Conservation (phyloP, 140 eudicot species). For the Anethum foeniculum region DNA sequence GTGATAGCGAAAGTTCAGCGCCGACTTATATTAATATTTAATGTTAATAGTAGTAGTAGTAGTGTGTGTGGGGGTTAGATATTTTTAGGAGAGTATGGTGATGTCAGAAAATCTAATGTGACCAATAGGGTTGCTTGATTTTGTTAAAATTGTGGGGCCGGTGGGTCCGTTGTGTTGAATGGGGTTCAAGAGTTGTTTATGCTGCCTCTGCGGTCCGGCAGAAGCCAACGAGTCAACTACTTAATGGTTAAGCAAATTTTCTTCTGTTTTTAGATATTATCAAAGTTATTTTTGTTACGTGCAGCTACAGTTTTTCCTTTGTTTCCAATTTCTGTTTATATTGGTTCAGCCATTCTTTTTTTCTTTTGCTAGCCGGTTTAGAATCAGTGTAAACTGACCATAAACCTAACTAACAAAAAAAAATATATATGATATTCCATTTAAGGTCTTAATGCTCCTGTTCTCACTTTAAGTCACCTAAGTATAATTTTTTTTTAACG, state of each 20-base stretch:
- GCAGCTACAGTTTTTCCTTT: too few relatives aligned
- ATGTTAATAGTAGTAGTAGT: background rate
- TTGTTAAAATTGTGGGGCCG: background rate
- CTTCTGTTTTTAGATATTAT: background rate
- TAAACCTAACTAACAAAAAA: too few relatives aligned
- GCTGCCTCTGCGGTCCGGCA: background rate
- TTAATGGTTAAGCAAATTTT: background rate
- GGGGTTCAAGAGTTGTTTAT: background rate
- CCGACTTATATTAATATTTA: background rate
- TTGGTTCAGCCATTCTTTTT: too few relatives aligned
- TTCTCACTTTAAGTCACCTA: too few relatives aligned
- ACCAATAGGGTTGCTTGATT: background rate
- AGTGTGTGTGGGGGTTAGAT: background rate
- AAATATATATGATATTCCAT: too few relatives aligned
- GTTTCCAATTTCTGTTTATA: too few relatives aligned
- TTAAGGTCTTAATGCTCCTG: too few relatives aligned
- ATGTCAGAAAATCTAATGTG: background rate
- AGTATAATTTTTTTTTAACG: too few relatives aligned
- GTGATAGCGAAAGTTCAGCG: background rate
- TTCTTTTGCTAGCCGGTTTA: too few relatives aligned
- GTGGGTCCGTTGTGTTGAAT: background rate
- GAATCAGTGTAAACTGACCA: too few relatives aligned
- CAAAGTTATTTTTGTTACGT: too few relatives aligned
- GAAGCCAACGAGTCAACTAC: background rate
- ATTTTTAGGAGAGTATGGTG: background rate